Evolutionary conservation across 768 basidiomycete genomes (phyloP), one percentile per base, ranked within the genome.

Genomic region (Cyclocybe aegerita): DNA sequence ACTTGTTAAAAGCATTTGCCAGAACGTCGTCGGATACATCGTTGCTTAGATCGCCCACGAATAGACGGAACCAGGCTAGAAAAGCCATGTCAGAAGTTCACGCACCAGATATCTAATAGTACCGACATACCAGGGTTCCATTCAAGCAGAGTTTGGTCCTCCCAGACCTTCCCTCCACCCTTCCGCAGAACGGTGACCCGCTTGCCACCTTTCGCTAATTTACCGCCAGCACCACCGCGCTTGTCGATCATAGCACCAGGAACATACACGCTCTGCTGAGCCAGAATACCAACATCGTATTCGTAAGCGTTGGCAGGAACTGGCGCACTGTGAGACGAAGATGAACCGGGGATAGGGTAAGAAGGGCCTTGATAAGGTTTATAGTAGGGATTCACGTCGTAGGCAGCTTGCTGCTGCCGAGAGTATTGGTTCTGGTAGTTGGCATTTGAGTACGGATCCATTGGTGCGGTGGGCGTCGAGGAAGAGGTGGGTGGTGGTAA

Each of bases 1-100:
- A 98, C 69, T 91, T 90, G 69, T 85, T 87, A 70, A 99, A 99
- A 10, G 95, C 95, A 58, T 90, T 91, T 43, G 91, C 73, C 12
- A 98, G 80, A 12, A 96, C 89, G 58, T 97, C 93, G 63, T 98
- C 97, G 43, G 93, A 94, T 37, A 98, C 94, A 70, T 98, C 97
- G 64, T 98, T 98, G 61, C 94, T 96, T 33, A 98, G 80, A 68
- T 99, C 96, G 37, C 97, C 97, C 15, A 98, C 94, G 63, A 99
- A 99, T 37, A 99, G 73, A 29, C 97, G 84, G 73, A 96, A 99
- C 95, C 95, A 98, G 10, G 91, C 94, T 96, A 50, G 6, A 49
- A 38, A 37, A 39, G 60, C 39, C 30, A 59, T 55, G 48, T 54
- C 40, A 32, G 33, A 52, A 32, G 11, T 46, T 12, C 17, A 7